A percentile compares a stretch with the other conserved stretches of the same genome.
phyloP scores from a whole-genome alignment of 1,284 basidiomycete species.

The Porogramme epimiltina region DNA sequence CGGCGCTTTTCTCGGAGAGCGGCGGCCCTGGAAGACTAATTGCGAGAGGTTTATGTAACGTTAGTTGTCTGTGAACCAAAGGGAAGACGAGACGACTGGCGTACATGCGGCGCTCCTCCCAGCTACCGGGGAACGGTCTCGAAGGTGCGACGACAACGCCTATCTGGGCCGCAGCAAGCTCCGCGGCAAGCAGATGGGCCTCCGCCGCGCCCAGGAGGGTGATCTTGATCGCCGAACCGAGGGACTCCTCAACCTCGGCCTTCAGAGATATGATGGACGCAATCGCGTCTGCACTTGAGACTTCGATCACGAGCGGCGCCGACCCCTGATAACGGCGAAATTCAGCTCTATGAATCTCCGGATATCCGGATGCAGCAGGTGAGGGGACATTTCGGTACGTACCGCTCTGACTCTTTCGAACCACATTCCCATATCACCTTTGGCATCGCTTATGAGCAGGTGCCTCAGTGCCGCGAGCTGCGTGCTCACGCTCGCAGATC shows the following conservation, averaged over 20 bases:
- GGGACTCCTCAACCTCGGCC: slow-evolving; percentile 55
- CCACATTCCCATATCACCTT: slow-evolving; percentile 45
- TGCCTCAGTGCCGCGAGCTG: slow-evolving; percentile 72
- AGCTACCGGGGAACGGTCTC: slow-evolving; percentile 63
- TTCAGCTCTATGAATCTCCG: no score
- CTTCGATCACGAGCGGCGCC: slow-evolving; percentile 67
- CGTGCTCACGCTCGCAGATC: slow-evolving; percentile 59
- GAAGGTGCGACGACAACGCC: slow-evolving; percentile 71
- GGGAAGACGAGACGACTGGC: slow-evolving; percentile 14
- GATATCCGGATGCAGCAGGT: not conserved
- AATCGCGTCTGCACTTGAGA: slow-evolving; percentile 74
- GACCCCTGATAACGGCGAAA: slow-evolving; percentile 34
- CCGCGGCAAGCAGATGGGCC: slow-evolving; percentile 70
- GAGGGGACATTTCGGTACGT: not conserved
- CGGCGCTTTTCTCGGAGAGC: slow-evolving; percentile 56
- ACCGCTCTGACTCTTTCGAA: slow-evolving; percentile 60
- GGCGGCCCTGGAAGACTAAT: slow-evolving; percentile 74
- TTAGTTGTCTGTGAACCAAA: not conserved
- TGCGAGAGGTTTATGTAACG: slow-evolving; percentile 11
- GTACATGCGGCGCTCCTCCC: slow-evolving; percentile 71
- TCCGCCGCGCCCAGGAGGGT: slow-evolving; percentile 75
- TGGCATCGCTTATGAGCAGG: slow-evolving; percentile 48
- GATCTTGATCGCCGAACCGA: slow-evolving; percentile 47
- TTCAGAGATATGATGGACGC: slow-evolving; percentile 73
- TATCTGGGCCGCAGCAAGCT: slow-evolving; percentile 67